A percentile compares a stretch with the other conserved stretches of the same genome.
phyloP scores from a whole-genome alignment of 768 basidiomycete genomes.

The Tricholoma flavovirens region DNA sequence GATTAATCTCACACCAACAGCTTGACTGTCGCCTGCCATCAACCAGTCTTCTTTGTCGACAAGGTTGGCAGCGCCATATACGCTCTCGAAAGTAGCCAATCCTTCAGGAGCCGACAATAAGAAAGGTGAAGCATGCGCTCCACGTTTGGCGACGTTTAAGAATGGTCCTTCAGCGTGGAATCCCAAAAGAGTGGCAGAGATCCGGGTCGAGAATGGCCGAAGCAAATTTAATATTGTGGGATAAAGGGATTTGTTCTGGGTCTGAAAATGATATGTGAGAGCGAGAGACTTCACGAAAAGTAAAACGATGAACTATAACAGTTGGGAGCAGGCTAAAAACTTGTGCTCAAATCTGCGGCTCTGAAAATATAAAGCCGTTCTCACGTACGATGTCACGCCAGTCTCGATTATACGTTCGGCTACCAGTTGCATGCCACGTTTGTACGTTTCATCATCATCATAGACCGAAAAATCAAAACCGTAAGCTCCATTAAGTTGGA shows the following conservation, averaged over 20 bases:
- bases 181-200: slow-evolving; percentile 71
- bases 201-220: slow-evolving; percentile 56
- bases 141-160: slow-evolving; percentile 74
- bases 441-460: slow-evolving; percentile 65
- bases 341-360: slow-evolving; percentile 17
- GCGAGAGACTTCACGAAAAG: background rate
- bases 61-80: slow-evolving; percentile 67
- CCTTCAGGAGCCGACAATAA: slow-evolving; percentile 60
- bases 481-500: slow-evolving; percentile 88
- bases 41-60: slow-evolving; percentile 63
- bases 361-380: background rate
- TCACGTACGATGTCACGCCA: slow-evolving; percentile 77
- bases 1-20: slow-evolving; percentile 66
- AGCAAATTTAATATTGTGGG: slow-evolving; percentile 65
- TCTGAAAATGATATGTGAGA: slow-evolving; percentile 37
- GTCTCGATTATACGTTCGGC: slow-evolving; percentile 79
- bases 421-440: slow-evolving; percentile 59
- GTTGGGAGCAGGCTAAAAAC: slow-evolving; percentile 52
- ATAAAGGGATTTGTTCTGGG: slow-evolving; percentile 72
- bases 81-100: slow-evolving; percentile 61
- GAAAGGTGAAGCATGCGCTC: slow-evolving; percentile 70
- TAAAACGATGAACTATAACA: slow-evolving; percentile 52
- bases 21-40: slow-evolving; percentile 41
- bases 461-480: slow-evolving; percentile 85
- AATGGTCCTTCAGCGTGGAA: slow-evolving; percentile 94